These are phyloP conservation scores for Chloranthus sessilifolius DNA, from an alignment of 164 flowering plant species.

Conservation along the genomic window DNA sequence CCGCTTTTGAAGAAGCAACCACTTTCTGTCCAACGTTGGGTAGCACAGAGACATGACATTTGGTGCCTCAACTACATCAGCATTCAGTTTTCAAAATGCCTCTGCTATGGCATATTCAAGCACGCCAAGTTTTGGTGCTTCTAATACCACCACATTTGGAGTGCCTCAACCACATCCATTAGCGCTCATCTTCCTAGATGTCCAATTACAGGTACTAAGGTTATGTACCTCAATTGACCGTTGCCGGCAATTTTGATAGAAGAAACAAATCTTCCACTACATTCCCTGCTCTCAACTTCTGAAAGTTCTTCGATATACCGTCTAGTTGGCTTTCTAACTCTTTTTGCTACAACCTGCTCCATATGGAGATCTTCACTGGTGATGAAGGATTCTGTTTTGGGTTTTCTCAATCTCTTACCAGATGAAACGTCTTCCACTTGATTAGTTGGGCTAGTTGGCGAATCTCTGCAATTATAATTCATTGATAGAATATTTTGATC, in stretches of 20 bases:
- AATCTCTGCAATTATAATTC: conserved; percentile 17
- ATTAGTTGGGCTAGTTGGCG: conserved; percentile 15
- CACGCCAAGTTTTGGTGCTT: no score
- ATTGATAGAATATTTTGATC: conserved; percentile 16
- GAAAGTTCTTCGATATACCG: conserved; percentile 95
- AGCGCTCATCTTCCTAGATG: no score
- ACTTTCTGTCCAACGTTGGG: conserved; percentile 86
- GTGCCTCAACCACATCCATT: no score
- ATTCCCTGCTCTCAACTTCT: conserved; percentile 53
- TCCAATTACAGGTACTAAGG: no score
- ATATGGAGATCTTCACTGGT: conserved; percentile 29
- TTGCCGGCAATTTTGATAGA: conserved; percentile 27
- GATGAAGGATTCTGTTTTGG: conserved; percentile 19
- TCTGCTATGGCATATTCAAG: no score
- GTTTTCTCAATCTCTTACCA: conserved; percentile 26
- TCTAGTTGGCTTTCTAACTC: conserved; percentile 87
- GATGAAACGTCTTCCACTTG: conserved; percentile 21
- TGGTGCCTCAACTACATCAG: no score
- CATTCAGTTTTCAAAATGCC: no score
- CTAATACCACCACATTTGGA: no score
- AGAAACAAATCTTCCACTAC: conserved; percentile 33
- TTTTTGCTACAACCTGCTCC: conserved; percentile 53
- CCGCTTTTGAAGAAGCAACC: conserved; percentile 88
- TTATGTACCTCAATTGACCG: no score
- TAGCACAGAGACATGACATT: no score